A percentile compares a stretch with the other conserved stretches of the same genome.
Evolutionary conservation across 768 basidiomycete species (phyloP).

Genomic region (Suillus sp.): DNA sequence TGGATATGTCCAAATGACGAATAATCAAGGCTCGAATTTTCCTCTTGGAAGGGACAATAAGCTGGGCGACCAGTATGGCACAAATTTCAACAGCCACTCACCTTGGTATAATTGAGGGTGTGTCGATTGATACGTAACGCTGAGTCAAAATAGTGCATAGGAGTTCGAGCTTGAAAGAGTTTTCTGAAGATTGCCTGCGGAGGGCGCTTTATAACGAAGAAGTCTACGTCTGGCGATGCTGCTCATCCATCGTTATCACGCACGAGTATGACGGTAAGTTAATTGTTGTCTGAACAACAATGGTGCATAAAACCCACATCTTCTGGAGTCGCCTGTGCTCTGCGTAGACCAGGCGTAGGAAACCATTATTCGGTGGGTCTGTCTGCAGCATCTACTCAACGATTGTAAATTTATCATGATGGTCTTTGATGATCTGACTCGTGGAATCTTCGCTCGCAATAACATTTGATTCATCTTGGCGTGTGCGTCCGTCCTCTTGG

Average conservation of each 20-base stretch:
- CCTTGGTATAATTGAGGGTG: not conserved
- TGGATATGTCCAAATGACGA: not conserved
- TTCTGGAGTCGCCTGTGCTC: conserved; percentile 3
- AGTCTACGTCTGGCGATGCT: not conserved
- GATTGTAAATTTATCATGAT: not conserved
- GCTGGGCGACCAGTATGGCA: not conserved
- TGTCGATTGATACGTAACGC: not conserved
- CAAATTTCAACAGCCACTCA: not conserved
- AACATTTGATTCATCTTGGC: not conserved
- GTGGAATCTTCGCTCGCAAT: not conserved
- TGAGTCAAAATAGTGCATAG: not conserved
- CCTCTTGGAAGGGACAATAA: not conserved
- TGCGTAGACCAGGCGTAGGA: not conserved
- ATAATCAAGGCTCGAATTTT: not conserved
- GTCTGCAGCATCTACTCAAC: not conserved
- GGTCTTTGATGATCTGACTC: not conserved
- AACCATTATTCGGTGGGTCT: not conserved
- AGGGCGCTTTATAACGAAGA: not conserved
- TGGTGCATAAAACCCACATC: not conserved
- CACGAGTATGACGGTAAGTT: not conserved
- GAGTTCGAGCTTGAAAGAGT: not conserved
- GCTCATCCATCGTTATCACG: not conserved
- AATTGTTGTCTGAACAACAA: not conserved
- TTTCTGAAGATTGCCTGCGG: not conserved
- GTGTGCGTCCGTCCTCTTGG: not conserved